Evolutionary conservation across 2,329 filamentous ascomycete genomes (phyloP).

Genomic region (Westerdykella aurantiaca): DNA sequence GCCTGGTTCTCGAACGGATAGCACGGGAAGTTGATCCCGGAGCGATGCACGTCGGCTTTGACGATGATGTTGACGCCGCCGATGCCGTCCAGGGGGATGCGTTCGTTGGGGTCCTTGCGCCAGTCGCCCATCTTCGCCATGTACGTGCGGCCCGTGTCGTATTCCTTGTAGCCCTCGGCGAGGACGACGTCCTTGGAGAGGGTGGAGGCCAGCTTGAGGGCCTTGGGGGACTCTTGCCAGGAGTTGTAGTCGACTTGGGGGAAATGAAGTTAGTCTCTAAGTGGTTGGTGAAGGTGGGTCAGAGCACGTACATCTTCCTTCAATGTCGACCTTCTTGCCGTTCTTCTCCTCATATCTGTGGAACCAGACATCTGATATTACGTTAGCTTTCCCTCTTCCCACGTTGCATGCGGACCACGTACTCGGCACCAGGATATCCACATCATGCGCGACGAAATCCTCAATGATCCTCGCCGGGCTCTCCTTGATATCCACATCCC

Average conservation of each 20-base stretch:
- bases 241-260: slow-evolving; percentile 90
- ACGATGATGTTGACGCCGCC: slow-evolving; percentile 96
- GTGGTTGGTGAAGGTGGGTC: neutral
- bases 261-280: slow-evolving; percentile 8
- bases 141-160: slow-evolving; percentile 81
- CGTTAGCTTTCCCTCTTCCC: slow-evolving; percentile 10
- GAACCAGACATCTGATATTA: slow-evolving; percentile 80
- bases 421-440: slow-evolving; percentile 93
- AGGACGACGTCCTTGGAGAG: slow-evolving; percentile 77
- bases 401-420: slow-evolving; percentile 38
- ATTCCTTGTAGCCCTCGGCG: slow-evolving; percentile 92
- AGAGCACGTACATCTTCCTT: slow-evolving; percentile 70
- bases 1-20: slow-evolving; percentile 99
- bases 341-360: slow-evolving; percentile 74
- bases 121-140: slow-evolving; percentile 91
- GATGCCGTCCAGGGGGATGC: slow-evolving; percentile 89
- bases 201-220: slow-evolving; percentile 63
- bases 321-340: slow-evolving; percentile 62
- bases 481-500: slow-evolving; percentile 93
- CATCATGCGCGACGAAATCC: slow-evolving; percentile 90
- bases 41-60: slow-evolving; percentile 94
- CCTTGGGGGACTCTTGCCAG: slow-evolving; percentile 91
- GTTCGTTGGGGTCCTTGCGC: slow-evolving; percentile 84
- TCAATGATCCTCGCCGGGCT: slow-evolving; percentile 83
- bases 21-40: slow-evolving; percentile 93